A percentile compares a stretch with the other conserved stretches of the same genome.
Evolutionary conservation across 352 stramenopile species (phyloP).

Genomic region (Globisporangium radiosum): DNA sequence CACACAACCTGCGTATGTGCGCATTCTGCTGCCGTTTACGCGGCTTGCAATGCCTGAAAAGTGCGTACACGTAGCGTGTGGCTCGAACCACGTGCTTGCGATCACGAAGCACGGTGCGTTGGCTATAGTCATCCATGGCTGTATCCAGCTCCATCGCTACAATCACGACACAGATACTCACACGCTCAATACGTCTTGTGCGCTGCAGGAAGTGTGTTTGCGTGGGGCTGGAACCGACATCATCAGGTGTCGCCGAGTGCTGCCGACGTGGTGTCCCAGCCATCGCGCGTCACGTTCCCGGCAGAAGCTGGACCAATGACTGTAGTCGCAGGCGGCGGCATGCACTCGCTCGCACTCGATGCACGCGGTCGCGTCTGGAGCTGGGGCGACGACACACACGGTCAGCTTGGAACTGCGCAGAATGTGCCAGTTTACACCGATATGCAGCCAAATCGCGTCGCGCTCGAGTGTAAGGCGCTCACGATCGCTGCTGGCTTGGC

Average conservation of each 20-base stretch:
- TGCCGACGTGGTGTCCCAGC: slow-evolving; percentile 9
- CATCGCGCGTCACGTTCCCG: slow-evolving; percentile 23
- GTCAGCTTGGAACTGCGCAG: slow-evolving; percentile 37
- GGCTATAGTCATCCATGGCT: not conserved
- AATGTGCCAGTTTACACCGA: not conserved
- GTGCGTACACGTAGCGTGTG: slow-evolving; percentile 41
- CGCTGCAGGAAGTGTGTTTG: slow-evolving; percentile 25
- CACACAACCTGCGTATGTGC: not conserved
- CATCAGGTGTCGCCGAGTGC: slow-evolving; percentile 25
- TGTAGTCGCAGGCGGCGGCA: slow-evolving; percentile 39
- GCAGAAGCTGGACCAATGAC: slow-evolving; percentile 4
- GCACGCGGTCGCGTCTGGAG: slow-evolving; percentile 30
- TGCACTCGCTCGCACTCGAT: slow-evolving; percentile 58
- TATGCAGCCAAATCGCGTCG: slow-evolving; percentile 6
- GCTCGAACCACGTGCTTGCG: slow-evolving; percentile 48
- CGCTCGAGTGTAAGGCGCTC: slow-evolving; percentile 5
- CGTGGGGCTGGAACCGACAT: slow-evolving; percentile 51
- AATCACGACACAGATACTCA: not conserved
- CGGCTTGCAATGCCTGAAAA: slow-evolving; percentile 17
- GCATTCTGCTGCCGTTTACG: not conserved
- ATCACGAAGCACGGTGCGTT: slow-evolving; percentile 19
- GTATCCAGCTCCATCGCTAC: not conserved
- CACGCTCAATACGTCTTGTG: not conserved
- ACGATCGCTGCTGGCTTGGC: slow-evolving; percentile 39
- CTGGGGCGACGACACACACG: slow-evolving; percentile 61